Evolutionary conservation across 805 yeast species (phyloP).

Genomic region (Lipomyces starkeyi): DNA sequence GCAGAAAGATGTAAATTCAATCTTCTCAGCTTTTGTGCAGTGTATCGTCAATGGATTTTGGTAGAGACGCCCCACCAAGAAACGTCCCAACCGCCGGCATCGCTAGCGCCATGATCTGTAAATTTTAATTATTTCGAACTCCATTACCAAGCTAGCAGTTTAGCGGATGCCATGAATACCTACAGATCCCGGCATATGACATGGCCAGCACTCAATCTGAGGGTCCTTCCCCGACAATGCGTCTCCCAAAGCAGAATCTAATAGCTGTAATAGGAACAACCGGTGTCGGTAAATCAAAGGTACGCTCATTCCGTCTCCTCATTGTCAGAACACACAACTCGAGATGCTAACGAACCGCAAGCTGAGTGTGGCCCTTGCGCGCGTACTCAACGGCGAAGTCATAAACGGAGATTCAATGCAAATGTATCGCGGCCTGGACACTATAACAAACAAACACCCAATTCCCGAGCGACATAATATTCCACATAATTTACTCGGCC

Average conservation of each 20-base stretch:
- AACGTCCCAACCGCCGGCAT: not conserved
- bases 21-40: not conserved
- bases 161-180: not conserved
- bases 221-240: not conserved
- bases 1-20: not conserved
- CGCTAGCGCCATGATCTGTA: not conserved
- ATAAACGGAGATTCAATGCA: conserved; percentile 98
- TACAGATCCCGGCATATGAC: not conserved
- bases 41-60: too few relatives aligned
- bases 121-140: not conserved
- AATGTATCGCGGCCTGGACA: conserved; percentile 73
- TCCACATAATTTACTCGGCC: conserved; percentile 87
- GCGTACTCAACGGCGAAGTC: conserved; percentile 79
- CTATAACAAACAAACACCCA: conserved; percentile 93
- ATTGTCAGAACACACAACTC: not conserved
- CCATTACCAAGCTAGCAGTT: not conserved
- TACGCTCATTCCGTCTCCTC: conserved; percentile 38
- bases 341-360: conserved; percentile 37
- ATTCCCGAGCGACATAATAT: conserved; percentile 72
- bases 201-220: not conserved
- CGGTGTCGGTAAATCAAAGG: conserved; percentile 93
- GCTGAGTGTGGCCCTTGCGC: conserved; percentile 79
- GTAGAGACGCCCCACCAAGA: too few relatives aligned
- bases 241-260: conserved; percentile 46
- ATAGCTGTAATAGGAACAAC: conserved; percentile 88